Base-by-base conservation (phyloP, 78 protist genomes). In the Creolimax fragrantissima region DNA sequence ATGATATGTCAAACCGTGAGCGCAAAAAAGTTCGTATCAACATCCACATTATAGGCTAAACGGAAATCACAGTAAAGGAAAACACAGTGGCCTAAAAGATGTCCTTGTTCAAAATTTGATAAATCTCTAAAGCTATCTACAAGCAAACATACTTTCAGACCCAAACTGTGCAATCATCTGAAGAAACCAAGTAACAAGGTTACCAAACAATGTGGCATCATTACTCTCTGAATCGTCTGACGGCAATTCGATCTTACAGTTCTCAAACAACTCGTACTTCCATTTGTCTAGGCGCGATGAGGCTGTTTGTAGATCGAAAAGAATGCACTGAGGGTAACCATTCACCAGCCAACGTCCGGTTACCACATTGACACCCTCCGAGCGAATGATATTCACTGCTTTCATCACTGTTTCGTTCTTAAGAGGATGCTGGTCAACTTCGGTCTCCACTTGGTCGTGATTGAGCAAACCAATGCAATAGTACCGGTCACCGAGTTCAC, bases 281-380 rank as follows among this genome's bases (percentile, higher is more conserved):
- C 89, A 93, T 41, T 66, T 42, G 47, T n/a, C 3, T 32, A 66
- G 37, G n/a, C 41, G 32, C 66, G 43, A 35, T 43, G 86, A 3
- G 37, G 2, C 2, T 7, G 89, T 2, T 5, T 3, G 81, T 24
- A 89, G 2, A 44, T 93, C 94, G 35, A 93, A 67, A 44, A 93
- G 39, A 5, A 93, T 32, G 6, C 58, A 6, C 2, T 83, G 86
- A 11, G 95, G 95, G 58, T 90, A 39, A 41, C 96, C 96, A n/a
- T 93, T 92, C 5, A 96, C 89, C 81, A 96, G 93, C 98, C 98
- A 96, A 39, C 96, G 94, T 11, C 98, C 98, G 89, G 81, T 94
- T 90, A 89, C 92, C 66, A 95, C 94, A 2, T 85, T 47, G 35
- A 93, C 88, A 36, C 97, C 97, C 81, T 92, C 3, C 74, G 86